Evolutionary conservation across 257 asterid genomes (phyloP), one percentile per base, ranked within the genome.

Genomic region (Osmanthus fragrans): DNA sequence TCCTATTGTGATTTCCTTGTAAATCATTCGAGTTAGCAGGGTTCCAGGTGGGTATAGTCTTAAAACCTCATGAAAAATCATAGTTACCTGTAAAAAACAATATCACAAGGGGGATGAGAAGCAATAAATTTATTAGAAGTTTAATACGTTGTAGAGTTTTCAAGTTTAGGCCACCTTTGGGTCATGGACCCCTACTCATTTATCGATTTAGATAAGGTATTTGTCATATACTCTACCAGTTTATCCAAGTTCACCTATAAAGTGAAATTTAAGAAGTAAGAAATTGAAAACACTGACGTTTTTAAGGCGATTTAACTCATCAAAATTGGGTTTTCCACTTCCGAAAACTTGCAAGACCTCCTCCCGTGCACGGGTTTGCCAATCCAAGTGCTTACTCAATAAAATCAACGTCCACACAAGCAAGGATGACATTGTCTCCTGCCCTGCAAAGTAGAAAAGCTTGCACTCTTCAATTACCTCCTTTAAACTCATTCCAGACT

Each of bases 391-490:
- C 39, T 72, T 76, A 33, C 79, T 69, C 27, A 82, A 71, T 18
- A 79, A 47, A 64, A 79, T 79, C 56, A 82, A 37, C 0, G 83
- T 75, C 83, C 86, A 82, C 2, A 42, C 79, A 13, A 82, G 83
- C 73, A 82, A 49, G 16, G 45, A 68, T 29, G 83, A 40, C 1
- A 83, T 79, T 0, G 86, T 79, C 73, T 82, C 86, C 16, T 79
- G 83, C 8, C 86, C 86, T 0, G 73, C 86, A 23, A 79, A 54
- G 36, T 79, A 82, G 37, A 82, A 82, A 10, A 79, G 27, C 58
- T 82, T 82, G 81, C 83, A 82, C 36, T 79, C 86, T 16, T 79
- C 83, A 23, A 82, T 23, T 2, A 82, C 83, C 16, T 79, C 86
- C 40, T 74, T 25, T 2, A 76, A 34, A 32, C 79, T 82, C 83